Conservation (phyloP, 768 basidiomycete species). For the Tylopilus rubrobrunneus region DNA sequence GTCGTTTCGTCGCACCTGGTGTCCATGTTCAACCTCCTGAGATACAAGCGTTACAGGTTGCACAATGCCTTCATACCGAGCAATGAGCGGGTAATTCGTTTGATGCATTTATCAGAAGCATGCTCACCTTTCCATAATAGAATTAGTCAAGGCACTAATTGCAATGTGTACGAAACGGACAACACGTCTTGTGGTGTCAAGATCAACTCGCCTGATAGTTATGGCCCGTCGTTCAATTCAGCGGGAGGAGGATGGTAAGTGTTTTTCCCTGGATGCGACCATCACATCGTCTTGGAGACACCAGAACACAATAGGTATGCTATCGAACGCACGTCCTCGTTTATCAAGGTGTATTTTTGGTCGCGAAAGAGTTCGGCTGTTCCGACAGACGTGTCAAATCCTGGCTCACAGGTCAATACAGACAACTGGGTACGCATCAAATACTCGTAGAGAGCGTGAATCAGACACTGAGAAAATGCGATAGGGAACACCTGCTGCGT, state of each 20-base stretch:
- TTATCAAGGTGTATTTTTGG: conserved; percentile 42
- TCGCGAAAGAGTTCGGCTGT: conserved; percentile 25
- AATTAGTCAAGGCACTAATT: conserved; percentile 25
- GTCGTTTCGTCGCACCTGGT: neutral
- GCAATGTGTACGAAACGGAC: conserved; percentile 25
- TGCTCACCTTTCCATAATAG: conserved; percentile 11
- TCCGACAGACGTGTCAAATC: conserved; percentile 32
- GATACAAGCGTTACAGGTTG: conserved; percentile 18
- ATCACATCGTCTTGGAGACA: neutral
- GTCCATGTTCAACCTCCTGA: neutral
- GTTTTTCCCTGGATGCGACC: neutral
- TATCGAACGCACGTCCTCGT: conserved; percentile 28
- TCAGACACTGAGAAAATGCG: neutral
- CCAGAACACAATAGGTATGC: conserved; percentile 31
- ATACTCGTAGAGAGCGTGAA: neutral
- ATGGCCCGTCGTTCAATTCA: conserved; percentile 33
- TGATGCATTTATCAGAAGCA: neutral
- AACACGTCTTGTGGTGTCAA: conserved; percentile 33
- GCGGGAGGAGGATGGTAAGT: conserved; percentile 36
- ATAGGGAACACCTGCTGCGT: conserved; percentile 57
- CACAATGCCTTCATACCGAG: conserved; percentile 30
- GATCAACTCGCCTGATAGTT: conserved; percentile 25
- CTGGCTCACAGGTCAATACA: conserved; percentile 15
- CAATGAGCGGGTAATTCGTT: conserved; percentile 29
- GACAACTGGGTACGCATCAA: conserved; percentile 21